Base-by-base conservation (phyloP, 257 asterid species). In the Eucommia ulmoides region DNA sequence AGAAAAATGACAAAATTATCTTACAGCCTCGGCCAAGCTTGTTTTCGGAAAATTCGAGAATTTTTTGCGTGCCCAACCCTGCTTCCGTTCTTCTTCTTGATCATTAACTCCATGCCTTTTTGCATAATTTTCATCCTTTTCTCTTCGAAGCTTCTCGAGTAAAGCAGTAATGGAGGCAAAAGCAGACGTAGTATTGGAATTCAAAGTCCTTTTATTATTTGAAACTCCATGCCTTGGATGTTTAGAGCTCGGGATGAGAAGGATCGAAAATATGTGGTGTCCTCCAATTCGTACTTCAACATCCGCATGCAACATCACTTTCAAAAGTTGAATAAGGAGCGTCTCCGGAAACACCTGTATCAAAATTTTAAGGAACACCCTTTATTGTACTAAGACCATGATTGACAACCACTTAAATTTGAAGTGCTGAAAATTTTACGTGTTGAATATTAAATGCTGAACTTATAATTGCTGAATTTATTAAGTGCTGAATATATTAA, bases 141-240 rank as follows among this genome's bases (percentile, higher is more conserved):
- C 99, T 62, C 75, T 72, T 14, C 93, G 86, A 49, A 91, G 99
- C 76, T 87, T 91, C 71, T 91, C 95, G 25, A 91, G 95, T 53
- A 86, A 82, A 58, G 89, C 76, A 23, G 93, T 71, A 48, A 86
- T 75, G 20, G 99, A 83, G 67, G 88, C 77, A 73, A 70, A 83
- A 4, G 95, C 81, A 9, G 99, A 86, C 42, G 84, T 64, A 50
- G 75, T 69, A 59, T 62, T 79, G 45, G 93, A 69, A 50, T 81
- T 79, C 75, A 77, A 68, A 75, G 73, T 77, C 62, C 68, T 88
- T 24, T 81, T 81, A 53, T 84, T 69, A 63, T 68, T 63, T 20
- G 76, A 61, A 53, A 44, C 74, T 42, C 78, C 88, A 18, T 59
- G 81, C 68, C 79, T 83, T 58, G 82, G 66, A 56, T 72, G 78